phyloP scores from a whole-genome alignment of 805 yeast species.

The Candida namnaoensis region DNA sequence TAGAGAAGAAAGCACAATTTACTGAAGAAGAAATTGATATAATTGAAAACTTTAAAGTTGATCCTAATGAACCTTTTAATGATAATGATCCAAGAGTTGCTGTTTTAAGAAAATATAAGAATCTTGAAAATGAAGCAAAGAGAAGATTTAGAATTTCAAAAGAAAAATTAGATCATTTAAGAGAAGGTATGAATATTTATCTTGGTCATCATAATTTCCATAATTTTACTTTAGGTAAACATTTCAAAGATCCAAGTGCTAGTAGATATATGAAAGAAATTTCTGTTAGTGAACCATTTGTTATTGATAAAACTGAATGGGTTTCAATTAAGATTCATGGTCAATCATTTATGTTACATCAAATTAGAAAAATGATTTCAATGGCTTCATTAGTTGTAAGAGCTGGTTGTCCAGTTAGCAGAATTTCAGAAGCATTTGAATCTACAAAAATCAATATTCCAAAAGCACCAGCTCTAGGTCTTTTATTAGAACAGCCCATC shows the following conservation, averaged over 20 bases:
- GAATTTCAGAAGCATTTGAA: conserved; percentile 73
- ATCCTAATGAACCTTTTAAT: conserved; percentile 27
- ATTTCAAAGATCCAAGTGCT: conserved; percentile 78
- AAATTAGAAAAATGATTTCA: conserved; percentile 95
- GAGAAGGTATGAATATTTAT: conserved; percentile 63
- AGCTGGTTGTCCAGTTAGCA: conserved; percentile 71
- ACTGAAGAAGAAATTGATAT: conserved; percentile 19
- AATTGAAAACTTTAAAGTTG: conserved; percentile 21
- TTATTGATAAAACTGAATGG: conserved; percentile 95
- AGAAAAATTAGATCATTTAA: conserved; percentile 53
- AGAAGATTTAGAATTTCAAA: conserved; percentile 58
- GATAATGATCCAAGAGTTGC: conserved; percentile 27
- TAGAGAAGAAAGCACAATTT: conserved; percentile 23
- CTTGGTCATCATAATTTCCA: conserved; percentile 90
- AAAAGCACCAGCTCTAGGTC: conserved; percentile 94
- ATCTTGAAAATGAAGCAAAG: conserved; percentile 58
- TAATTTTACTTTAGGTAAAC: conserved; percentile 78
- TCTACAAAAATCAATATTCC: conserved; percentile 79
- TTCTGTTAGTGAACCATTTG: conserved; percentile 78
- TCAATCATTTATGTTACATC: conserved; percentile 96
- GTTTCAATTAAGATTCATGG: conserved; percentile 93
- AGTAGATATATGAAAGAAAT: conserved; percentile 74
- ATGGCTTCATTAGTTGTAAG: conserved; percentile 85
- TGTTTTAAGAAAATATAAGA: conserved; percentile 44
- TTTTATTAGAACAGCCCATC: conserved; percentile 84